phyloP scores from a whole-genome alignment of 2,329 filamentous ascomycete species.

The Podosphaera aphanis region DNA sequence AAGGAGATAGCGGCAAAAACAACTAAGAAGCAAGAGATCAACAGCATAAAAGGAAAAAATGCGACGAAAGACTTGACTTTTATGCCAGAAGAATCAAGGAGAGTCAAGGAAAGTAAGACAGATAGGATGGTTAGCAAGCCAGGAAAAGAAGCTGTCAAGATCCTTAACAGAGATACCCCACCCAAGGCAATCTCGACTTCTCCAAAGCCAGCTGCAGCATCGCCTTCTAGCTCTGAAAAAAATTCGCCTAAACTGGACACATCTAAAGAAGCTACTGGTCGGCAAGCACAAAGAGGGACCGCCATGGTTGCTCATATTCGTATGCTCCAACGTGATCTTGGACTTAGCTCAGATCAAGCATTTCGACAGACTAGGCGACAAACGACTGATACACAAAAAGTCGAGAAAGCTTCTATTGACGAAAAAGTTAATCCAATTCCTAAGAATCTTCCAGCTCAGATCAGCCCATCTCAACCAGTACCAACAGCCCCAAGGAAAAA shows the following conservation, averaged over 20 bases:
- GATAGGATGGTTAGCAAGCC: constrained; percentile 40
- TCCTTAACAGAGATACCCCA: constrained; percentile 34
- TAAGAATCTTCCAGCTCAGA: constrained; percentile 5
- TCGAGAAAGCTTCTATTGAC: constrained; percentile 8
- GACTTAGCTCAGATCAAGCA: constrained; percentile 37
- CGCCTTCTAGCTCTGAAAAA: constrained; percentile 16
- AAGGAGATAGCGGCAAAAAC: constrained; percentile 33
- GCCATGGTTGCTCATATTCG: constrained; percentile 39
- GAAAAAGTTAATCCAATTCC: constrained; percentile 6
- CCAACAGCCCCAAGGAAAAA: constrained; percentile 15
- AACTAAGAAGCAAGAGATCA: constrained; percentile 24
- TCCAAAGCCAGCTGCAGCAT: constrained; percentile 4
- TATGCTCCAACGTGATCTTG: constrained; percentile 41
- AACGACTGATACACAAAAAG: constrained; percentile 15
- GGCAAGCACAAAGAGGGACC: constrained; percentile 16
- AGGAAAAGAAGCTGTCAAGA: constrained; percentile 37
- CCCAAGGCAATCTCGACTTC: constrained; percentile 21
- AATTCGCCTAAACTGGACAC: constrained; percentile 28
- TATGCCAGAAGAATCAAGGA: constrained; percentile 24
- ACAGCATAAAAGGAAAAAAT: constrained; percentile 27
- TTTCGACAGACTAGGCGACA: constrained; percentile 36
- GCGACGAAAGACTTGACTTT: constrained; percentile 26
- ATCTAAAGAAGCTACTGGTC: constrained; percentile 18
- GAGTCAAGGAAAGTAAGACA: constrained; percentile 35
- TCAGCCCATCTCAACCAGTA: constrained; percentile 3